These are phyloP conservation scores for Diaporthe sp. DNA, from an alignment of 2,329 filamentous ascomycete species.

Conservation along the genomic window DNA sequence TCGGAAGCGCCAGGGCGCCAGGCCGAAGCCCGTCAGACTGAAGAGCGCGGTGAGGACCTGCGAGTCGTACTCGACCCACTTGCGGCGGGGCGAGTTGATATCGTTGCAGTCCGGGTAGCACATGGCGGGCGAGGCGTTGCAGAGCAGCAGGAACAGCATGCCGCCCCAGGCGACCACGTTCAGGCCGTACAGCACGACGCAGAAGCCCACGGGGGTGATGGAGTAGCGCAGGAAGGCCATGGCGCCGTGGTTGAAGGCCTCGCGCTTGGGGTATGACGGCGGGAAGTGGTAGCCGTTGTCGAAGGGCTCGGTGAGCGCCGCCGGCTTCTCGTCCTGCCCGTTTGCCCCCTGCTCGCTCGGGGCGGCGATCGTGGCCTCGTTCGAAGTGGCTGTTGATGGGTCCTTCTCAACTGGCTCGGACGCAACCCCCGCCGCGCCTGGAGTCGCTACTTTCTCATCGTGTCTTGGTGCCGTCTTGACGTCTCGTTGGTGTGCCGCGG, in stretches of 20 bases:
- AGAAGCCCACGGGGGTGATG: conserved; percentile 78
- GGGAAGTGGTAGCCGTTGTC: conserved; percentile 75
- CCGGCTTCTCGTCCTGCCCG: conserved; percentile 33
- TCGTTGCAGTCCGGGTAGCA: conserved; percentile 76
- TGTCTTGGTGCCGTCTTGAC: not conserved
- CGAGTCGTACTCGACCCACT: conserved; percentile 87
- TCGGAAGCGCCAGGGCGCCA: conserved; percentile 85
- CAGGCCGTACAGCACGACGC: conserved; percentile 81
- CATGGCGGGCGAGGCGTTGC: conserved; percentile 79
- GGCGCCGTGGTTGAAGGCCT: conserved; percentile 67
- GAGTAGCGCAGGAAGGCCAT: conserved; percentile 78
- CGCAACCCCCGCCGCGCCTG: not conserved
- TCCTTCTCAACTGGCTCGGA: conserved; percentile 13
- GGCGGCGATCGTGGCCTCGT: conserved; percentile 39
- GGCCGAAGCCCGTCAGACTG: conserved; percentile 86
- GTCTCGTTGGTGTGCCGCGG: not conserved
- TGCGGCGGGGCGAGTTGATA: conserved; percentile 79
- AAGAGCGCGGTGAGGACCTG: conserved; percentile 88
- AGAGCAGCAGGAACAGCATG: conserved; percentile 88
- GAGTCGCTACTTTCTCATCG: not conserved
- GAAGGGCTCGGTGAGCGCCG: conserved; percentile 53
- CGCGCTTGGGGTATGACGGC: conserved; percentile 68
- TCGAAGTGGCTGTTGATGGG: conserved; percentile 34
- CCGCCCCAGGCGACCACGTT: conserved; percentile 91
- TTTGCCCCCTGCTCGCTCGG: conserved; percentile 37